Evolutionary conservation across 2,329 filamentous ascomycete genomes (phyloP).

Genomic region (Leptographium lundbergii): DNA sequence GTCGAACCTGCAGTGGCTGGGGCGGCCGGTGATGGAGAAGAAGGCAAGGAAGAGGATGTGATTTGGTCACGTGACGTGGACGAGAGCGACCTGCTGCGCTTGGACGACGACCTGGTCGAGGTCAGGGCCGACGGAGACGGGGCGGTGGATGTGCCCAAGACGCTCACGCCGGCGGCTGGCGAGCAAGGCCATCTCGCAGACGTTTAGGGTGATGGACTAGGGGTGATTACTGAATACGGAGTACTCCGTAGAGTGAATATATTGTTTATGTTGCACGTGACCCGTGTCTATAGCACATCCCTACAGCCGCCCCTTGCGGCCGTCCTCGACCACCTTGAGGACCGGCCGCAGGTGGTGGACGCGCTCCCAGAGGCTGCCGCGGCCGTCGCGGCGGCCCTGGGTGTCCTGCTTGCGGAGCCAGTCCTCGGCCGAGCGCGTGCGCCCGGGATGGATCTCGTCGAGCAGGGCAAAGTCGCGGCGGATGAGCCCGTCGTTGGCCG

Average conservation of each 20-base stretch:
- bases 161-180: constrained; percentile 31
- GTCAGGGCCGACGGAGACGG: constrained; percentile 15
- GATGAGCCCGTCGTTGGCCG: constrained; percentile 26
- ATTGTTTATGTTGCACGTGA: too few relatives aligned
- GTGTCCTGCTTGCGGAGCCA: constrained; percentile 30
- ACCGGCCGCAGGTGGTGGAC: background rate
- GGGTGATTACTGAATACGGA: too few relatives aligned
- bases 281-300: background rate
- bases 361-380: background rate
- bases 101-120: constrained; percentile 14
- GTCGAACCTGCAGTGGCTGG: constrained; percentile 40
- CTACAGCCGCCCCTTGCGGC: background rate
- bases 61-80: constrained; percentile 16
- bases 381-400: constrained; percentile 8
- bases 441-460: constrained; percentile 36
- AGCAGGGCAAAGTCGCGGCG: constrained; percentile 33
- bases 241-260: too few relatives aligned
- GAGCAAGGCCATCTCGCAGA: constrained; percentile 38
- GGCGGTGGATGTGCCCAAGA: constrained; percentile 7
- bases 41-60: constrained; percentile 25
- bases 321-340: constrained; percentile 1
- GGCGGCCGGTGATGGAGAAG: constrained; percentile 42
- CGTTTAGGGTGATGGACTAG: constrained; percentile 42
- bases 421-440: constrained; percentile 35
- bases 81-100: constrained; percentile 22